Evolutionary conservation across 371 early-diverging fungal species (phyloP), one percentile per base, ranked within the genome.

Genomic region (Massospora cicadina): DNA sequence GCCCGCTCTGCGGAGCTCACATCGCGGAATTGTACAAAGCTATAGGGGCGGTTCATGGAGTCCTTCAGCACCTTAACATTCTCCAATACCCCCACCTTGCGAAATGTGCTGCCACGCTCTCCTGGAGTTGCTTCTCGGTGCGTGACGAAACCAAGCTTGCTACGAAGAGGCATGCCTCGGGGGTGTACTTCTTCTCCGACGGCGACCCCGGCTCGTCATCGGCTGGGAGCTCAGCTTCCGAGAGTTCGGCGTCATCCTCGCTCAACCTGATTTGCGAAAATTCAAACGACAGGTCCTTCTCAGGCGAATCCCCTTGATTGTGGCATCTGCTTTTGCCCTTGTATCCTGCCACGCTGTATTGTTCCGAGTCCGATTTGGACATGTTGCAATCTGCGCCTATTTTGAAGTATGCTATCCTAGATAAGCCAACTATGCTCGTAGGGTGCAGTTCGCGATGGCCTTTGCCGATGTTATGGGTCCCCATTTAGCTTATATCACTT

Each of bases 41-140:
- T 84, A 68, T 88, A 91, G 0, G 91, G 91, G n/a, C 91, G 72
- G 24, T 76, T 69, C 72, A 83, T 70, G 81, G 83, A 84, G 68
- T 91, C 91, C 63, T 81, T 83, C 30, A 87, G 66, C 0, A 89
- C 89, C 68, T 89, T 89, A 58, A 91, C 88, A 67, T 86, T 75
- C 21, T 83, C 33, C 1, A 89, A 64, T 2, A 25, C 29, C 91
- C 91, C 85, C 86, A 91, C 66, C 77, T 67, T 1, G 64, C 56
- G 65, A 91, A 88, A 63, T 86, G 85, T 1, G 70, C 63, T 25
- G 76, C 75, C 3, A 91, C 87, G 33, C 79, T 76, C 7, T 73
- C 64, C 2, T 77, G 73, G 12, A 91, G 72, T 43, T 86, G 76
- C 3, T 67, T 72, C 53, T 86, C 87, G 1, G 81, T 77, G 26